Conservation (phyloP, 2,329 filamentous ascomycete species). For the Phialemonium atrogriseum region DNA sequence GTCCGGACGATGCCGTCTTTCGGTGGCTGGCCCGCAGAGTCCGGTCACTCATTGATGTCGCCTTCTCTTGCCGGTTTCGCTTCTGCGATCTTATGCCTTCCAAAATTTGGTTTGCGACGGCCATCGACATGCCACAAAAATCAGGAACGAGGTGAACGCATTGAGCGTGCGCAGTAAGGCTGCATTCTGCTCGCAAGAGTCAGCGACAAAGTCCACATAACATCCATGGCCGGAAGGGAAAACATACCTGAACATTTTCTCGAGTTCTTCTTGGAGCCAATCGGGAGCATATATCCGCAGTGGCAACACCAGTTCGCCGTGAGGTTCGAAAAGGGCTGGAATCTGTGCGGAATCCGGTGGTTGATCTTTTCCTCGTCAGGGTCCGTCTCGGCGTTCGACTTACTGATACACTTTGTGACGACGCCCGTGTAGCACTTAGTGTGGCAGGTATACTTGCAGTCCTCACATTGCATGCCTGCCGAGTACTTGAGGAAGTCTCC, state of each 20-base stretch:
- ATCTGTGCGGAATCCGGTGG: conserved; percentile 95
- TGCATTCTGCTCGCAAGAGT: conserved; percentile 60
- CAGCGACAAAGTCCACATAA: too few species aligned
- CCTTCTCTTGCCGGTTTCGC: conserved; percentile 53
- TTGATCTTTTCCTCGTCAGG: conserved; percentile 99
- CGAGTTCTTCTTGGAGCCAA: conserved; percentile 82
- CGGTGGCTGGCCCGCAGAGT: conserved; percentile 58
- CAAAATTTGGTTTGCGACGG: conserved; percentile 87
- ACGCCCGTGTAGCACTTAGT: conserved; percentile 95
- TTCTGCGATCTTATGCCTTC: conserved; percentile 78
- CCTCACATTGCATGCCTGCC: conserved; percentile 96
- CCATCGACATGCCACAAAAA: conserved; percentile 99
- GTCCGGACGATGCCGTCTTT: conserved; percentile 33
- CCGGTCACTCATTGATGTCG: conserved; percentile 51
- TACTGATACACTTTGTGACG: conserved; percentile 98
- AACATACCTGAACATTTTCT: conserved; percentile 76
- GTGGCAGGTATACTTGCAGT: conserved; percentile 99
- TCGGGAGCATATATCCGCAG: conserved; percentile 89
- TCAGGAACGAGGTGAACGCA: conserved; percentile 95
- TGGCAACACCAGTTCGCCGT: conserved; percentile 99
- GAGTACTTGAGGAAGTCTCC: conserved; percentile 98
- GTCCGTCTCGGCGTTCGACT: conserved; percentile 96
- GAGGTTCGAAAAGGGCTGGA: conserved; percentile 94
- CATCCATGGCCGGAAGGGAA: too few species aligned
- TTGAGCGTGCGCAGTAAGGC: conserved; percentile 79